Conservation (phyloP, 495 filamentous ascomycete genomes). For the Penicillium waksmanii region DNA sequence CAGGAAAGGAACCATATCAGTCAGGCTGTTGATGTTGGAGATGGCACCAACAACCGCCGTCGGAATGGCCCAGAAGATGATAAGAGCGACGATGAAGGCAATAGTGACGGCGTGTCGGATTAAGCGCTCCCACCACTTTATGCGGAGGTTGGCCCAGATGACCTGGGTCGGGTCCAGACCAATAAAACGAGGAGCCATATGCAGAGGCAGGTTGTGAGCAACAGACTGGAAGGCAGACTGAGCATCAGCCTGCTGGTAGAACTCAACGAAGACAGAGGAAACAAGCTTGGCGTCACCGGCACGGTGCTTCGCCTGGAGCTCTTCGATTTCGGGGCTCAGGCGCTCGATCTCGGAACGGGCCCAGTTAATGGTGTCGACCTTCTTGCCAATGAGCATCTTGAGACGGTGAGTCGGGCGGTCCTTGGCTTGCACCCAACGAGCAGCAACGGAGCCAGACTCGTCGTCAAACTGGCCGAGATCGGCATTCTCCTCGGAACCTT, state of each 20-base stretch:
- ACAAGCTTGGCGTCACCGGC: slow-evolving; percentile 68
- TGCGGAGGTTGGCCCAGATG: slow-evolving; percentile 84
- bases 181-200: slow-evolving; percentile 91
- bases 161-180: slow-evolving; percentile 84
- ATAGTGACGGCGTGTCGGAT: slow-evolving; percentile 71
- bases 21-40: slow-evolving; percentile 80
- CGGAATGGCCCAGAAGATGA: slow-evolving; percentile 93
- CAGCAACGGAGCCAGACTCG: slow-evolving; percentile 76
- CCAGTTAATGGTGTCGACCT: slow-evolving; percentile 87
- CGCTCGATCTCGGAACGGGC: slow-evolving; percentile 78
- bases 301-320: slow-evolving; percentile 73
- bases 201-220: slow-evolving; percentile 84
- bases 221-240: slow-evolving; percentile 83
- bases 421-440: slow-evolving; percentile 77
- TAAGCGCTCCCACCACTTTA: slow-evolving; percentile 86
- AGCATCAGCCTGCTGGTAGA: slow-evolving; percentile 76
- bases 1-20: slow-evolving; percentile 64
- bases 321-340: slow-evolving; percentile 78
- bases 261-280: slow-evolving; percentile 78
- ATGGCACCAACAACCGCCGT: slow-evolving; percentile 84
- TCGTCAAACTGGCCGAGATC: slow-evolving; percentile 56
- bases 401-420: slow-evolving; percentile 85
- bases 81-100: slow-evolving; percentile 73
- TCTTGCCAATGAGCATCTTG: slow-evolving; percentile 81
- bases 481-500: slow-evolving; percentile 38